These are phyloP conservation scores for Pyrenophora seminiperda DNA, from an alignment of 2,329 filamentous ascomycete species.

Conservation along the genomic window DNA sequence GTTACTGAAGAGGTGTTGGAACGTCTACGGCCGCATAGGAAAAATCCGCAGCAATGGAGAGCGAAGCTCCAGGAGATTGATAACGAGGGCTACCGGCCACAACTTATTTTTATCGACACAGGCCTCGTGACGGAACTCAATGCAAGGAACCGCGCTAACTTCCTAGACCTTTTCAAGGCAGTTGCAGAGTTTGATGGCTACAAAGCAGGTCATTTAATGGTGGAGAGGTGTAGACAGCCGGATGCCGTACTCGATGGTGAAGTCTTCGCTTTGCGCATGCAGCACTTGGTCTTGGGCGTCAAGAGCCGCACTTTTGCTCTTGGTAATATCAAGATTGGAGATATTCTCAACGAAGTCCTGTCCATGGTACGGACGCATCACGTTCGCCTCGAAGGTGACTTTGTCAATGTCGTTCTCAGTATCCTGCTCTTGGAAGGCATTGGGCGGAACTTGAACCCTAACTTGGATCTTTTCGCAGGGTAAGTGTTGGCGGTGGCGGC, in stretches of 20 bases:
- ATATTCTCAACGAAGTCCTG: slow-evolving; percentile 88
- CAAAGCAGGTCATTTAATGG: slow-evolving; percentile 93
- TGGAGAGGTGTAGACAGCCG: slow-evolving; percentile 89
- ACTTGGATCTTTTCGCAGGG: slow-evolving; percentile 83
- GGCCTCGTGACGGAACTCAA: slow-evolving; percentile 95
- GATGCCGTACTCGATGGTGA: slow-evolving; percentile 87
- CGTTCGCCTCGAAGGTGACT: slow-evolving; percentile 93
- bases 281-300: slow-evolving; percentile 88
- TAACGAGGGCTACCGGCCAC: slow-evolving; percentile 84
- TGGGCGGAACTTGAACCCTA: slow-evolving; percentile 81
- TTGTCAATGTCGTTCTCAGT: slow-evolving; percentile 96
- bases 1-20: slow-evolving; percentile 86
- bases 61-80: slow-evolving; percentile 77
- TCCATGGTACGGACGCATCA: slow-evolving; percentile 91
- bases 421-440: slow-evolving; percentile 94
- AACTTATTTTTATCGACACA: slow-evolving; percentile 96
- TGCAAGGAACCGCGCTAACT: slow-evolving; percentile 81
- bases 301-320: slow-evolving; percentile 90
- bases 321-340: slow-evolving; percentile 93
- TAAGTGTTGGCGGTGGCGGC: slow-evolving; percentile 43
- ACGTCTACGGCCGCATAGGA: slow-evolving; percentile 74
- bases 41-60: slow-evolving; percentile 72
- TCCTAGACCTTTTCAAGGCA: slow-evolving; percentile 92
- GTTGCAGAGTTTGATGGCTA: slow-evolving; percentile 97
- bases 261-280: slow-evolving; percentile 94